phyloP scores from a whole-genome alignment of 2,329 filamentous ascomycete species.

The Cladosporium sp. region DNA sequence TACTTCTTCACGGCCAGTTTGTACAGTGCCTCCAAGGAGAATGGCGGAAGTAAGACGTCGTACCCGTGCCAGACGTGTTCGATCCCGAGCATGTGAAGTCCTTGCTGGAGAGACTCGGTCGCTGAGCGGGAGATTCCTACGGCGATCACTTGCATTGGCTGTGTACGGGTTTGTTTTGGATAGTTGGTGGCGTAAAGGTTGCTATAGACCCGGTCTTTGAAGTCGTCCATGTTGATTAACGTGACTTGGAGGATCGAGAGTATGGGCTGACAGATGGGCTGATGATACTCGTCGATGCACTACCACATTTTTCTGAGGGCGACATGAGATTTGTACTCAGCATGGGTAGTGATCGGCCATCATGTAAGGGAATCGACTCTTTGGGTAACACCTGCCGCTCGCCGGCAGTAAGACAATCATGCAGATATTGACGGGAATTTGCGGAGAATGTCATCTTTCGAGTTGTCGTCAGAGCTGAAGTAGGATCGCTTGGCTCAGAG shows the following conservation, averaged over 20 bases:
- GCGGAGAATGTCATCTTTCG: no score
- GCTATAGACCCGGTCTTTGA: neutral
- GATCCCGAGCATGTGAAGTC: constrained; percentile 17
- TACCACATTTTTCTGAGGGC: no score
- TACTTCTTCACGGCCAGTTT: constrained; percentile 13
- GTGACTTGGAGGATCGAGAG: neutral
- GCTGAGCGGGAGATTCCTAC: constrained; percentile 18
- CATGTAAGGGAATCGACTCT: no score
- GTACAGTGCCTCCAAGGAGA: neutral
- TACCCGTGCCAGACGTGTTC: constrained; percentile 19
- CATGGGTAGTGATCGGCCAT: no score
- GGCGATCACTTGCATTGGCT: constrained; percentile 17
- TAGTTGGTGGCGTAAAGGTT: constrained; percentile 1
- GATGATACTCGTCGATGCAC: no score
- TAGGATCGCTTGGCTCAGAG: no score
- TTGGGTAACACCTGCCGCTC: no score
- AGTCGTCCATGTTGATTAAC: neutral
- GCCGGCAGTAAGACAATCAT: no score
- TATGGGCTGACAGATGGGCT: no score
- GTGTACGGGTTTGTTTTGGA: neutral
- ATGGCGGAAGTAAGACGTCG: neutral
- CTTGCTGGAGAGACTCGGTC: constrained; percentile 9
- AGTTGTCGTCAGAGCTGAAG: no score
- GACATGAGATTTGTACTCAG: no score
- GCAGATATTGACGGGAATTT: no score